These are phyloP conservation scores for Penicillium hordei DNA, from an alignment of 2,329 filamentous ascomycete species.

Conservation along the genomic window DNA sequence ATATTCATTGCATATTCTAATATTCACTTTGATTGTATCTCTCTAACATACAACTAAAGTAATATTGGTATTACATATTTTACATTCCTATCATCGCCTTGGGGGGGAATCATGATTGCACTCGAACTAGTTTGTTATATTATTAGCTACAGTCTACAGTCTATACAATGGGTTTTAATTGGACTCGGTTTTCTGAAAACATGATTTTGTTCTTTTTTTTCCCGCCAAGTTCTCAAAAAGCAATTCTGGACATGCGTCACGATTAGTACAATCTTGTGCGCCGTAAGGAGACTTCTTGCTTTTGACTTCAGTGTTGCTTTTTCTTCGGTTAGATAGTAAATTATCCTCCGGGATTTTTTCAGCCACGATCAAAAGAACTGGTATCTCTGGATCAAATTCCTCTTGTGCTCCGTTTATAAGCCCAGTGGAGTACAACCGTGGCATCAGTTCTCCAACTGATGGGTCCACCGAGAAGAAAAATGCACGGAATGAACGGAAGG, in stretches of 20 bases:
- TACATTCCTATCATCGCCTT: neutral
- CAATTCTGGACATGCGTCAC: neutral
- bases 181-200: neutral
- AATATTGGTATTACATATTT: neutral
- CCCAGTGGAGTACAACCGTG: slow-evolving; percentile 11
- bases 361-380: neutral
- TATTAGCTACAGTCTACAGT: slow-evolving; percentile 2
- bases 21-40: neutral
- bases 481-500: slow-evolving; percentile 10
- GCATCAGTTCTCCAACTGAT: neutral
- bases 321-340: neutral
- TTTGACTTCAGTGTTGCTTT: neutral
- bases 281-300: neutral
- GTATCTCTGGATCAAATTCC: neutral
- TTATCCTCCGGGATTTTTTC: neutral
- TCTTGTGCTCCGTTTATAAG: neutral
- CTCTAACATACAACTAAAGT: neutral
- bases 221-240: neutral
- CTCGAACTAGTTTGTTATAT: neutral
- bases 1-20: neutral
- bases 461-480: slow-evolving; percentile 14
- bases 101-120: neutral
- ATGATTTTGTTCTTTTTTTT: neutral
- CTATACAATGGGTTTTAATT: neutral
- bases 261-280: neutral